Base-by-base conservation (phyloP, 306 rosid genomes). In the Sicyos edulis region DNA sequence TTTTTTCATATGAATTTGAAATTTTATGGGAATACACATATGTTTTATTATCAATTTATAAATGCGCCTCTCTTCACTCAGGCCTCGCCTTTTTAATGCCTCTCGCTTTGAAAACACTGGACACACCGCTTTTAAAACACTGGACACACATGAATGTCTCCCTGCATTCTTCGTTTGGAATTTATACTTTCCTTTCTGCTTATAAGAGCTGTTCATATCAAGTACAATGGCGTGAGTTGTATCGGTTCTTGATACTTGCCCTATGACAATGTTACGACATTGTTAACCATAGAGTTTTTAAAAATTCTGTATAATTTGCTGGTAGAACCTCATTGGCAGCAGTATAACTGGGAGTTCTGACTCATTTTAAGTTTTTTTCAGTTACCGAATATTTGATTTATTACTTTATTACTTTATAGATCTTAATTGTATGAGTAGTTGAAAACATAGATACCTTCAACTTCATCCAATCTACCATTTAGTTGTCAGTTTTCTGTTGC, bases 401-500 rank as follows among this genome's bases (percentile, higher is more conserved):
- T 49, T 12, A 11, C 62, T 57, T 19, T 42, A 37, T 65, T 65
- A 19, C 2, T 20, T 37, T 40, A 64, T 65, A 42, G 21, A 29
- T 10, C 24, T 40, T 64, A 64, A 17, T 64, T 64, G 19, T 5
- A 42, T 1, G 53, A 21, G 14, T 45, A 65, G 14, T 66, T 12
- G 11, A 24, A 50, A 45, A 26, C 8, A 6, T 22, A 17, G 34
- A 66, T 21, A 20, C 54, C 34, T 24, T 34, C 3, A 20, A 32
- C 34, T 24, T 34, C 3, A 26, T 47, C 4, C 62, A 32, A 72
- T 54, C 50, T 15, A n/a, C 47, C 29, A 54, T 72, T 34, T 20
- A 34, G 16, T 16, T 72, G 44, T 61, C 53, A 24, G 47, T 60
- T 61, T 60, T 78, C 10, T 72, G 74, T 55, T 84, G 86, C 96